Evolutionary conservation across 1,284 basidiomycete genomes (phyloP).

Genomic region (Bjerkandera adusta): DNA sequence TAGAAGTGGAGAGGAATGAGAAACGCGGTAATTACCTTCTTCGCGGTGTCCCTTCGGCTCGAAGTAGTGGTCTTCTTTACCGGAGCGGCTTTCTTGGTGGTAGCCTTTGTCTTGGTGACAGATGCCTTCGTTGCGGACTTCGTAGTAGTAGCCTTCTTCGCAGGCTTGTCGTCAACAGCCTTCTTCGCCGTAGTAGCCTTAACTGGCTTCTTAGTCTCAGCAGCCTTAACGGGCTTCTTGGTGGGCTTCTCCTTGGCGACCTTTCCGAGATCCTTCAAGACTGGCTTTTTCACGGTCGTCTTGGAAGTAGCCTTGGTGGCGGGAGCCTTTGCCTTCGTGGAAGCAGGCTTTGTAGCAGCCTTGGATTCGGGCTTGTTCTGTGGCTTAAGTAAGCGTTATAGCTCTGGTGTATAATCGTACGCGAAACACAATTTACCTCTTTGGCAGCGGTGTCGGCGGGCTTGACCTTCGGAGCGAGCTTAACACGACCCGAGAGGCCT

Average conservation of each 20-base stretch:
- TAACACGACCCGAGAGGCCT: conserved; percentile 82
- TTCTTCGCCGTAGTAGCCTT: conserved; percentile 21
- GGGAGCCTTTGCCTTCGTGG: conserved; percentile 8
- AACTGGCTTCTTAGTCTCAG: conserved; percentile 21
- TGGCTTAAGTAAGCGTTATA: conserved; percentile 20
- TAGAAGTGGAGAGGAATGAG: neutral
- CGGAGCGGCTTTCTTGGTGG: conserved; percentile 44
- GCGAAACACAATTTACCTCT: conserved; percentile 48
- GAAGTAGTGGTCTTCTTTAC: conserved; percentile 47
- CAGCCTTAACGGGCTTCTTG: conserved; percentile 26
- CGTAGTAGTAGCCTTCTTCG: conserved; percentile 26
- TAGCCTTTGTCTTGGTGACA: conserved; percentile 28
- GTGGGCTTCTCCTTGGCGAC: conserved; percentile 23
- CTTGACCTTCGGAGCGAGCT: conserved; percentile 71
- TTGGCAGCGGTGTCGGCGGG: conserved; percentile 54
- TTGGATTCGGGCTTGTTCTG: conserved; percentile 58
- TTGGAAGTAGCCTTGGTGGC: conserved; percentile 19
- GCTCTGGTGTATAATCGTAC: conserved; percentile 9
- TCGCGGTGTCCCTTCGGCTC: conserved; percentile 48
- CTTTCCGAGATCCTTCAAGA: conserved; percentile 18
- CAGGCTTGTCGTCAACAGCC: conserved; percentile 13
- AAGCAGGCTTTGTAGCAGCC: conserved; percentile 20
- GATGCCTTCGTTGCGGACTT: conserved; percentile 27
- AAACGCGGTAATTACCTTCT: conserved; percentile 42
- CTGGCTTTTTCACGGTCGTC: conserved; percentile 16